Evolutionary conservation across 2,329 filamentous ascomycete species (phyloP).

Genomic region (Emericellopsis cladophorae): DNA sequence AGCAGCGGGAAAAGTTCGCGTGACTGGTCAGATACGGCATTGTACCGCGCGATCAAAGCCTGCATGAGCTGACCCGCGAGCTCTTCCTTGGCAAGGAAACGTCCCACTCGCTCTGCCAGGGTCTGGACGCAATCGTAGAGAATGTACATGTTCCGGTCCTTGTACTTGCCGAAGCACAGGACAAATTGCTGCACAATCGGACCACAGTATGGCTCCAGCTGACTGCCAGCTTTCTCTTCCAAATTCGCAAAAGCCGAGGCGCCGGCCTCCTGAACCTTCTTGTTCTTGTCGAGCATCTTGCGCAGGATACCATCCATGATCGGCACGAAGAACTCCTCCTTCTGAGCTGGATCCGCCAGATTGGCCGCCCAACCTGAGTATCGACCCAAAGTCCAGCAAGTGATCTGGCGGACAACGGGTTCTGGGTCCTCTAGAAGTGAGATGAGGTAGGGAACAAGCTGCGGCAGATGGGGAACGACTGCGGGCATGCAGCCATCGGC

Average conservation of each 20-base stretch:
- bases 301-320: conserved; percentile 94
- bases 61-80: conserved; percentile 87
- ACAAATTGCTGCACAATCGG: conserved; percentile 91
- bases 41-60: conserved; percentile 77
- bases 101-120: conserved; percentile 80
- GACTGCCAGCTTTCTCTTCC: conserved; percentile 79
- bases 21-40: conserved; percentile 75
- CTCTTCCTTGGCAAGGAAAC: conserved; percentile 65
- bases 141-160: conserved; percentile 98
- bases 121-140: conserved; percentile 98
- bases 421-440: conserved; percentile 73
- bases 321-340: conserved; percentile 74
- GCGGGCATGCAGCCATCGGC: conserved; percentile 88
- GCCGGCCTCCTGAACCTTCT: conserved; percentile 92
- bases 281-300: conserved; percentile 94
- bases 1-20: conserved; percentile 87
- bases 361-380: conserved; percentile 88
- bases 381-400: conserved; percentile 90
- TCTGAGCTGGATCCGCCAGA: conserved; percentile 52
- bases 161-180: conserved; percentile 85
- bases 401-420: conserved; percentile 89
- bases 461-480: conserved; percentile 79
- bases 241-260: conserved; percentile 93
- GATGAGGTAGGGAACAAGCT: conserved; percentile 83
- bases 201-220: conserved; percentile 72